phyloP scores from a whole-genome alignment of 2,329 filamentous ascomycete species.

The Stagonosporopsis vannaccii region DNA sequence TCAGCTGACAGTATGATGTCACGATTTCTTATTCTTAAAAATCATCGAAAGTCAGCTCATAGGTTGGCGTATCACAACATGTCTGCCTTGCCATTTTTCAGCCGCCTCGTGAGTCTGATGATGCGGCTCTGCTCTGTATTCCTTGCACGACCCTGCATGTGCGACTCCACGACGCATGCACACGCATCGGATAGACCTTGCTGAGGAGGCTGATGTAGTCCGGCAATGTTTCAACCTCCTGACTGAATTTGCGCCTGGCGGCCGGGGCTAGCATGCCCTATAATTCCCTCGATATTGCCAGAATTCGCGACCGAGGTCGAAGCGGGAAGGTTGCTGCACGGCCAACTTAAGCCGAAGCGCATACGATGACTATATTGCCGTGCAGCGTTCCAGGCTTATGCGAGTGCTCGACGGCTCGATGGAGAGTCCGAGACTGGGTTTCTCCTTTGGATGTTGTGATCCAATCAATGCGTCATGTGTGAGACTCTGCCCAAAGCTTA shows the following conservation, averaged over 20 bases:
- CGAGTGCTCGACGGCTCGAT: not conserved
- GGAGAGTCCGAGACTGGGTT: conserved; percentile 2
- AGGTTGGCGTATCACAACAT: not conserved
- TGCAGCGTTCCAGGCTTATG: conserved; percentile 8
- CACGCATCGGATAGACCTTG: not conserved
- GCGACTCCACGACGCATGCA: not conserved
- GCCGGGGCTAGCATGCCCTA: not conserved
- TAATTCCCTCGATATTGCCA: not conserved
- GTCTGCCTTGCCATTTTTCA: not conserved
- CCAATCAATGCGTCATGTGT: conserved; percentile 21
- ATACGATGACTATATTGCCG: conserved; percentile 2
- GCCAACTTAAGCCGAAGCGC: not conserved
- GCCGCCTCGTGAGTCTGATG: not conserved
- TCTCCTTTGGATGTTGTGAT: conserved; percentile 9
- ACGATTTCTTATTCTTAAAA: too few species aligned
- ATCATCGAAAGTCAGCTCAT: not conserved
- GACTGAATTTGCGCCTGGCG: not conserved
- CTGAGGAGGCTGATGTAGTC: not conserved
- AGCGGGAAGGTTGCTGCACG: too few species aligned
- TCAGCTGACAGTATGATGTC: not conserved
- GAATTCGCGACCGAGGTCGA: not conserved
- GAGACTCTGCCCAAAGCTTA: conserved; percentile 17
- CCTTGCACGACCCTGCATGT: conserved; percentile 14
- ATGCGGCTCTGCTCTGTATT: conserved; percentile 14
- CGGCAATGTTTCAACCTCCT: not conserved